These are phyloP conservation scores for Roridomyces roridus DNA, from an alignment of 768 basidiomycete genomes.

Conservation along the genomic window DNA sequence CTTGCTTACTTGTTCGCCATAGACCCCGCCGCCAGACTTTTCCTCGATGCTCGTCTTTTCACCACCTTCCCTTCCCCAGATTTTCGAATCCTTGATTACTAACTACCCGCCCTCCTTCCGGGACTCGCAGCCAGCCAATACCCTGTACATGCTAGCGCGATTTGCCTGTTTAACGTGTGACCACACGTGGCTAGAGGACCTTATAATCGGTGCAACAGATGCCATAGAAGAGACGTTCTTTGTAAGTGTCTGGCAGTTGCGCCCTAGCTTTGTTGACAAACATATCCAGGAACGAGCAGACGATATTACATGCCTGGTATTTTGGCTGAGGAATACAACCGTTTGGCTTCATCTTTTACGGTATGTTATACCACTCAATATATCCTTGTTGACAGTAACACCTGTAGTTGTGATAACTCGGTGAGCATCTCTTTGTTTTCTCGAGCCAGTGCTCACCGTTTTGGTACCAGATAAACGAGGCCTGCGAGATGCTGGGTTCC, in stretches of 20 bases:
- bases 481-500: slow-evolving; percentile 84
- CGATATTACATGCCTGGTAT: slow-evolving; percentile 84
- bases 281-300: slow-evolving; percentile 73
- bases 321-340: slow-evolving; percentile 94
- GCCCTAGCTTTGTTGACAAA: slow-evolving; percentile 12
- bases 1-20: slow-evolving; percentile 28
- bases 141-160: slow-evolving; percentile 86
- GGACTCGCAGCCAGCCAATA: slow-evolving; percentile 89
- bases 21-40: slow-evolving; percentile 81
- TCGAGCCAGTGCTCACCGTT: too few species aligned
- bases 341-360: slow-evolving; percentile 91
- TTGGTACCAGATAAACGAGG: slow-evolving; percentile 63
- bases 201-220: slow-evolving; percentile 90
- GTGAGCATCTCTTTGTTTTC: too few species aligned
- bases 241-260: slow-evolving; percentile 56
- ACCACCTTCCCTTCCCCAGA: slow-evolving; percentile 73
- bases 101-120: slow-evolving; percentile 74
- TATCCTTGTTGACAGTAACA: neutral
- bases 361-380: neutral
- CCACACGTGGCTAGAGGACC: slow-evolving; percentile 90
- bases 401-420: slow-evolving; percentile 65
- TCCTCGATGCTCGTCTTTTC: slow-evolving; percentile 95
- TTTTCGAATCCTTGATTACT: slow-evolving; percentile 83
- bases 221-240: slow-evolving; percentile 92
- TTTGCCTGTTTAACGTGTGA: slow-evolving; percentile 95